phyloP scores from a whole-genome alignment of 2,329 filamentous ascomycete species.

The Trichoderma atroviride region DNA sequence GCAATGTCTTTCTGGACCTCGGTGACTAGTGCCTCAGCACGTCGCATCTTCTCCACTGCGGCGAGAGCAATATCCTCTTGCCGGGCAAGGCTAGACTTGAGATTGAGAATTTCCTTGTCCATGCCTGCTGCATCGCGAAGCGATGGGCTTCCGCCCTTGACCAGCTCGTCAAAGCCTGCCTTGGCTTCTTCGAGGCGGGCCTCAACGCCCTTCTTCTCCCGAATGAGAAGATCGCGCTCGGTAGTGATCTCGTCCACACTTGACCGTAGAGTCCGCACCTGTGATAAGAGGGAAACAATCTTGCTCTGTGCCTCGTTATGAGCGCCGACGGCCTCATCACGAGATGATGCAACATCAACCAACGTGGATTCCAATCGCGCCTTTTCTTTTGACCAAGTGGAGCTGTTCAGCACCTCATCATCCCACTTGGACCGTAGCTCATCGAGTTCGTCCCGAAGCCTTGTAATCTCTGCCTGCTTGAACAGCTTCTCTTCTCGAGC shows the following conservation, averaged over 20 bases:
- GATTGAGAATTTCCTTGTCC: constrained; percentile 84
- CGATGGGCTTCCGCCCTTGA: constrained; percentile 80
- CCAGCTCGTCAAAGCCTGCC: constrained; percentile 83
- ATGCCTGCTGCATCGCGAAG: constrained; percentile 87
- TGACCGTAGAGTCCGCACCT: constrained; percentile 81
- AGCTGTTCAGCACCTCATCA: constrained; percentile 95
- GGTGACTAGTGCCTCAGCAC: constrained; percentile 81
- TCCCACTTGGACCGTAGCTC: constrained; percentile 97
- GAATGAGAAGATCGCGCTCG: constrained; percentile 80
- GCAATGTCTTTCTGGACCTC: constrained; percentile 94
- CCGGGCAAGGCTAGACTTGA: constrained; percentile 86
- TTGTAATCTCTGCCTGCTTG: constrained; percentile 83
- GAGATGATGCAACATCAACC: constrained; percentile 84
- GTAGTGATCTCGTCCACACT: constrained; percentile 82
- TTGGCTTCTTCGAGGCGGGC: constrained; percentile 83
- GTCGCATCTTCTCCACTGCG: constrained; percentile 95
- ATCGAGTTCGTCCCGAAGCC: constrained; percentile 93
- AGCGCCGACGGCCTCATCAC: constrained; percentile 88
- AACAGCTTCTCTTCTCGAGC: constrained; percentile 86
- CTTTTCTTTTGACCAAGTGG: constrained; percentile 98
- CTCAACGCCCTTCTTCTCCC: constrained; percentile 90
- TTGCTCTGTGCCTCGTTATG: constrained; percentile 95
- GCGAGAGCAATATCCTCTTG: constrained; percentile 91
- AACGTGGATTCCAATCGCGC: constrained; percentile 86
- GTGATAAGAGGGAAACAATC: constrained; percentile 85